Percentiles rank a stretch among this genome's conserved stretches.
phyloP scores from a whole-genome alignment of 1,284 basidiomycete genomes.

The Sphaerobolus stellatus region DNA sequence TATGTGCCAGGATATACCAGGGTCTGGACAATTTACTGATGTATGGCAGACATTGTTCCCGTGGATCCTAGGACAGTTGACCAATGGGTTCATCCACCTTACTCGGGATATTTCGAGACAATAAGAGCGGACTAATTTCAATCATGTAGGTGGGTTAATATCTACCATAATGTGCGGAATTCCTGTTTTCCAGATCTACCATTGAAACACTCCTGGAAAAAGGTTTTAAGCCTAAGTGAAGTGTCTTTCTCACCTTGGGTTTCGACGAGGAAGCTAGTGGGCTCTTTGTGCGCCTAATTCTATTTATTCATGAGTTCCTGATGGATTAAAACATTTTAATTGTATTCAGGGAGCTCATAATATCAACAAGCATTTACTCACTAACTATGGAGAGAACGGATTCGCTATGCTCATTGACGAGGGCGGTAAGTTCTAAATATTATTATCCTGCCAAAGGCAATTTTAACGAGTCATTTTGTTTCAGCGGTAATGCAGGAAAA shows the following conservation, averaged over 20 bases:
- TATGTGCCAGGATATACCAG: too few relatives aligned
- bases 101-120: conserved; percentile 58
- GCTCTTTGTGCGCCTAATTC: conserved; percentile 33
- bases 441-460: too few relatives aligned
- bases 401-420: conserved; percentile 64
- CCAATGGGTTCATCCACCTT: conserved; percentile 57
- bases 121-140: conserved; percentile 61
- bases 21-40: too few relatives aligned
- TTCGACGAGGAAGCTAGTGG: conserved; percentile 70
- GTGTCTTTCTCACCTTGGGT: conserved; percentile 64
- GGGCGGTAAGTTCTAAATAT: conserved; percentile 46
- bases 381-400: conserved; percentile 56
- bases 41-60: conserved; percentile 53
- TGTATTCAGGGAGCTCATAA: conserved; percentile 48
- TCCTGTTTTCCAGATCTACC: conserved; percentile 42
- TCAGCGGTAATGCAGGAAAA: too few relatives aligned
- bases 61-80: conserved; percentile 52
- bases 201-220: conserved; percentile 54
- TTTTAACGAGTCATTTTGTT: too few relatives aligned
- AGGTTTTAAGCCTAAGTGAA: conserved; percentile 51
- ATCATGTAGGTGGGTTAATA: conserved; percentile 42
- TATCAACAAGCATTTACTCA: conserved; percentile 48
- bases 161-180: conserved; percentile 19
- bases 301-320: conserved; percentile 14
- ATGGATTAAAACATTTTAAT: conserved; percentile 7